Percentiles rank a stretch among this genome's conserved stretches.
These are phyloP conservation scores for Colletotrichum sidae DNA, from an alignment of 2,329 filamentous ascomycete species.

Conservation along the genomic window DNA sequence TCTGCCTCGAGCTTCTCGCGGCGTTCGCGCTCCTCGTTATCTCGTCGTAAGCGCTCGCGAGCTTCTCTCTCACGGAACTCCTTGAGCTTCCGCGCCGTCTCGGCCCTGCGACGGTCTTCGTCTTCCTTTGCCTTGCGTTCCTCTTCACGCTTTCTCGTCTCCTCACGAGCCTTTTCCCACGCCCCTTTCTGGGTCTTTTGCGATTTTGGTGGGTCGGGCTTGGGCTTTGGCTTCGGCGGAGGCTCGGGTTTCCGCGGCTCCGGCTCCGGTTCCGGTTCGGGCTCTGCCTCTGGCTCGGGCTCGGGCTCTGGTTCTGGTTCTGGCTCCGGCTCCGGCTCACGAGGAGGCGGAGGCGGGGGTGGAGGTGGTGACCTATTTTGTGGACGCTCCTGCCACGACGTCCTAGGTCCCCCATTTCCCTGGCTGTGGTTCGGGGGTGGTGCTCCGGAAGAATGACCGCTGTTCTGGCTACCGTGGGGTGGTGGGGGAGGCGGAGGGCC, in stretches of 20 bases:
- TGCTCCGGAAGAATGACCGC: constrained; percentile 37
- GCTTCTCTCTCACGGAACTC: constrained; percentile 69
- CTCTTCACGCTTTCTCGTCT: constrained; percentile 72
- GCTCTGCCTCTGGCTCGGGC: constrained; percentile 16
- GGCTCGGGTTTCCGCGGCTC: constrained; percentile 43
- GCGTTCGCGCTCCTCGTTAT: constrained; percentile 51
- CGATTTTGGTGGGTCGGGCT: constrained; percentile 39
- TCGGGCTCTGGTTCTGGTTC: constrained; percentile 38
- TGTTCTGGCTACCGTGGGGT: constrained; percentile 36
- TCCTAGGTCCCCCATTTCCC: constrained; percentile 48
- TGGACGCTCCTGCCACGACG: constrained; percentile 52
- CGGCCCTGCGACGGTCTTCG: constrained; percentile 69
- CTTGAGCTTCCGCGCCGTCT: constrained; percentile 62
- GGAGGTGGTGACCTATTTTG: constrained; percentile 14
- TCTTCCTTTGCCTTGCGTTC: constrained; percentile 71
- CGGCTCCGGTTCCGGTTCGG: constrained; percentile 39
- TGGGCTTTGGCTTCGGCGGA: constrained; percentile 40
- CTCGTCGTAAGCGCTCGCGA: constrained; percentile 55
- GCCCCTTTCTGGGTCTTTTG: constrained; percentile 40
- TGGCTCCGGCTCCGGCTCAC: constrained; percentile 37
- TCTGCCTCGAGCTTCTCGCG: constrained; percentile 51
- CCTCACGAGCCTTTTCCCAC: constrained; percentile 61
- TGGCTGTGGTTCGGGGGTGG: constrained; percentile 40
- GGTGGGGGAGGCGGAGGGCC: constrained; percentile 38
- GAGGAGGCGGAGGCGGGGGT: constrained; percentile 39